Conservation (phyloP, 352 stramenopile genomes). For the Phytopythium kandeliae region DNA sequence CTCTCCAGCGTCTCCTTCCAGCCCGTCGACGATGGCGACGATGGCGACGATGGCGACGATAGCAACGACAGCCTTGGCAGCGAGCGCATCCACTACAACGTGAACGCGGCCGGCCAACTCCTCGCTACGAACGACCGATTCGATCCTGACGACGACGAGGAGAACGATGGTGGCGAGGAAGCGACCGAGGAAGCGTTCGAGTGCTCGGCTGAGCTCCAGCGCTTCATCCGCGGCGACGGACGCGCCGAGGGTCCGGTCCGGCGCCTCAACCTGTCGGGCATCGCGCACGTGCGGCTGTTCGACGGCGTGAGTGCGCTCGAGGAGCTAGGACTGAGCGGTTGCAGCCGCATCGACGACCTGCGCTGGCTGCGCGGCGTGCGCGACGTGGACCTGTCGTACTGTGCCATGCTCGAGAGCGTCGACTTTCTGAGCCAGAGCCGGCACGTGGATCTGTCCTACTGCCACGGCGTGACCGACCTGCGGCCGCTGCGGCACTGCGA, state of each 20-base stretch:
- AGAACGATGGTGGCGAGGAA: not conserved
- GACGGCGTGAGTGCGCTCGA: slow-evolving; percentile 40
- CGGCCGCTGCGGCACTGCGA: slow-evolving; percentile 33
- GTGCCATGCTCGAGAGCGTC: slow-evolving; percentile 45
- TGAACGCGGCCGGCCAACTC: slow-evolving; percentile 18
- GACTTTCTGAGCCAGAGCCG: slow-evolving; percentile 29
- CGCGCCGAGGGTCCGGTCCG: slow-evolving; percentile 15
- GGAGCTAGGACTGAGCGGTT: slow-evolving; percentile 56
- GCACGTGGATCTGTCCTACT: slow-evolving; percentile 64
- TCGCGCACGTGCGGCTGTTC: slow-evolving; percentile 44
- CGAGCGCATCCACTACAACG: slow-evolving; percentile 33
- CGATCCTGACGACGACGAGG: slow-evolving; percentile 13
- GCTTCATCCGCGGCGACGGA: slow-evolving; percentile 12
- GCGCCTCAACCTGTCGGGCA: slow-evolving; percentile 42
- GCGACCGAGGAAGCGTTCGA: slow-evolving; percentile 17
- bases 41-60: not conserved
- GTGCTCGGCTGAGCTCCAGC: slow-evolving; percentile 26
- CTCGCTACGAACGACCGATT: slow-evolving; percentile 17
- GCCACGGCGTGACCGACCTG: slow-evolving; percentile 47
- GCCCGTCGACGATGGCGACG: slow-evolving; percentile 17
- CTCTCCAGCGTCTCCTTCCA: slow-evolving; percentile 54
- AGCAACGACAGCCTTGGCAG: slow-evolving; percentile 7
- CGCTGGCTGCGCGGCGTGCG: slow-evolving; percentile 30
- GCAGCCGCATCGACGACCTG: slow-evolving; percentile 36
- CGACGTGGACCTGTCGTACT: slow-evolving; percentile 65